Conservation (phyloP, 345 rosid genomes). For the Melastoma malabathricum region DNA sequence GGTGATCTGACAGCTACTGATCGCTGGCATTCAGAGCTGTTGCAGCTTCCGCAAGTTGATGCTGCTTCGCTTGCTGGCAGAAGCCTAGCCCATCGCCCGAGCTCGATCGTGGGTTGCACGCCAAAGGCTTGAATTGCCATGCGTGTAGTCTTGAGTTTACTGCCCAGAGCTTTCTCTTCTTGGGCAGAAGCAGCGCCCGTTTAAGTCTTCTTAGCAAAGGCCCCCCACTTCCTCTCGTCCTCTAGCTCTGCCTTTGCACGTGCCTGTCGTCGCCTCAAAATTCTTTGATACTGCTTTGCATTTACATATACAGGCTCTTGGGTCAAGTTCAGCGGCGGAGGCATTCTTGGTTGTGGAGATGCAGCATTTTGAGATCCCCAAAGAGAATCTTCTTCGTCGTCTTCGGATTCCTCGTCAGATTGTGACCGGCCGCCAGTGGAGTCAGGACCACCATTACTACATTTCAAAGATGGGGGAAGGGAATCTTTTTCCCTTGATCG, state of each 20-base stretch:
- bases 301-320: constrained; percentile 67
- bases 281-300: constrained; percentile 65
- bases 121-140: no score
- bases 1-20: no score
- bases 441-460: constrained; percentile 18
- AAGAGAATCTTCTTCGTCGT: neutral
- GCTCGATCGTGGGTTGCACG: no score
- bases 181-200: constrained; percentile 10
- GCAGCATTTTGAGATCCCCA: constrained; percentile 3
- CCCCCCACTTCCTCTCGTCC: constrained; percentile 60
- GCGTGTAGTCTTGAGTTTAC: no score
- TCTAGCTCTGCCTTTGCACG: constrained; percentile 68
- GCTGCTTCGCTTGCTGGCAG: no score
- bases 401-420: neutral
- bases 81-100: no score
- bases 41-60: no score
- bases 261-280: constrained; percentile 48
- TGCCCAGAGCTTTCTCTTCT: constrained; percentile 11
- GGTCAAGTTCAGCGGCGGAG: constrained; percentile 55
- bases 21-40: no score
- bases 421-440: no score
- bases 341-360: constrained; percentile 17
- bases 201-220: constrained; percentile 39
- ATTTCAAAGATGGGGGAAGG: constrained; percentile 50
- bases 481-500: constrained; percentile 29